Evolutionary conservation across 768 basidiomycete genomes (phyloP).

Genomic region (Termitomyces sp.): DNA sequence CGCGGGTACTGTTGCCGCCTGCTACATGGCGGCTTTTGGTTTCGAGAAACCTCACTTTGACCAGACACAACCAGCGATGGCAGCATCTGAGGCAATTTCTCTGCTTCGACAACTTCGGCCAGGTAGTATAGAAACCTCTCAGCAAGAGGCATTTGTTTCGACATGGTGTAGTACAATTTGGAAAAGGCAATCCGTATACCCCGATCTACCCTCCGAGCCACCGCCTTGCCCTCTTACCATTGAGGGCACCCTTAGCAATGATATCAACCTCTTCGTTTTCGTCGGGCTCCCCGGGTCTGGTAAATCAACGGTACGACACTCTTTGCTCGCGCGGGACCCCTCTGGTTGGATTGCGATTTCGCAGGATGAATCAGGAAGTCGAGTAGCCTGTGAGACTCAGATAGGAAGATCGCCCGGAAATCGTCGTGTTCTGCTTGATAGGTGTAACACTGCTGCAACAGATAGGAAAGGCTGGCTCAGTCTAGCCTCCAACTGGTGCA

Average conservation of each 20-base stretch:
- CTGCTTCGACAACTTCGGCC: slow-evolving; percentile 50
- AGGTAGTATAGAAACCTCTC: slow-evolving; percentile 53
- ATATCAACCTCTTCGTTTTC: slow-evolving; percentile 48
- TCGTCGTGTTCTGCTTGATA: slow-evolving; percentile 50
- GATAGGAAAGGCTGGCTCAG: slow-evolving; percentile 52
- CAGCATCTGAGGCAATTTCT: slow-evolving; percentile 47
- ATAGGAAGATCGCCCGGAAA: slow-evolving; percentile 40
- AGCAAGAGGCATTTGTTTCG: slow-evolving; percentile 58
- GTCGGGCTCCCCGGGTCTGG: slow-evolving; percentile 64
- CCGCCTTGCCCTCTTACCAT: slow-evolving; percentile 44
- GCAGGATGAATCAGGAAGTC: slow-evolving; percentile 56
- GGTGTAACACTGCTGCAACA: slow-evolving; percentile 49
- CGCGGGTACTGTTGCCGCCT: slow-evolving; percentile 61
- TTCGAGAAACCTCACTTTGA: slow-evolving; percentile 41
- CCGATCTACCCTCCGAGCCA: slow-evolving; percentile 50
- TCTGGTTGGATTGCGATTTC: slow-evolving; percentile 46
- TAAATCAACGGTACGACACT: slow-evolving; percentile 54
- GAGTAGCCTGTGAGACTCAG: slow-evolving; percentile 47
- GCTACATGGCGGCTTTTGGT: slow-evolving; percentile 57
- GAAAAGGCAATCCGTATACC: slow-evolving; percentile 54
- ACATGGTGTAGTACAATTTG: slow-evolving; percentile 58
- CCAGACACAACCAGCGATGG: slow-evolving; percentile 45
- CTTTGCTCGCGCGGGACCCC: slow-evolving; percentile 44
- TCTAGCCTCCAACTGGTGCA: slow-evolving; percentile 48
- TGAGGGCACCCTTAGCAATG: slow-evolving; percentile 35